A percentile compares a stretch with the other conserved stretches of the same genome.
phyloP scores from a whole-genome alignment of 2,329 filamentous ascomycete genomes.

The Pyrenophora seminiperda region DNA sequence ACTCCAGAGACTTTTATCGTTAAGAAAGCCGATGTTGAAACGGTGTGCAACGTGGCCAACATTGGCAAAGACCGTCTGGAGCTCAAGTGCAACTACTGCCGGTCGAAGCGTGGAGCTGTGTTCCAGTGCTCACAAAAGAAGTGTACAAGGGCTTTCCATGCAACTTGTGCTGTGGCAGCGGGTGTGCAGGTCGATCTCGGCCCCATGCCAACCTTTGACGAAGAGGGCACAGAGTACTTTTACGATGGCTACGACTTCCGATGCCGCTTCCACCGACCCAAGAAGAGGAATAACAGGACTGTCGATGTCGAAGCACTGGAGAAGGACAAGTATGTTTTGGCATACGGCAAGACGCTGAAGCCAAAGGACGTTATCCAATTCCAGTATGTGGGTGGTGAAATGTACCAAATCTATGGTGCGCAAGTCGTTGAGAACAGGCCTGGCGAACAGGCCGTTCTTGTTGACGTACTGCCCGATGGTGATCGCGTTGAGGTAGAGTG shows the following conservation, averaged over 20 bases:
- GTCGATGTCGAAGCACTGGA: slow-evolving; percentile 72
- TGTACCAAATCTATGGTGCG: slow-evolving; percentile 90
- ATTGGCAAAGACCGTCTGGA: slow-evolving; percentile 87
- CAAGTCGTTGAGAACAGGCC: slow-evolving; percentile 81
- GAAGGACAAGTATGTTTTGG: slow-evolving; percentile 68
- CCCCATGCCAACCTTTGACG: slow-evolving; percentile 81
- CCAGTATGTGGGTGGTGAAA: slow-evolving; percentile 74
- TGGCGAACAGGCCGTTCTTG: slow-evolving; percentile 74
- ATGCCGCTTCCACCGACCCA: slow-evolving; percentile 90
- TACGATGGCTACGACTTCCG: slow-evolving; percentile 91
- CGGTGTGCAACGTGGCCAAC: slow-evolving; percentile 76
- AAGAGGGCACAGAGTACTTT: slow-evolving; percentile 90
- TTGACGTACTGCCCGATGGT: slow-evolving; percentile 83
- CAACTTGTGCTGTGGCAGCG: slow-evolving; percentile 89
- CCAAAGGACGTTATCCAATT: slow-evolving; percentile 82
- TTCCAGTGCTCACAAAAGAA: slow-evolving; percentile 97
- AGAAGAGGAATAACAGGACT: slow-evolving; percentile 83
- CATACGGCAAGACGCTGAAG: slow-evolving; percentile 70
- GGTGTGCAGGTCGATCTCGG: slow-evolving; percentile 91
- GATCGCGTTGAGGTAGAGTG: slow-evolving; percentile 79
- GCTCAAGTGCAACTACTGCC: slow-evolving; percentile 92
- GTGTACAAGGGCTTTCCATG: slow-evolving; percentile 90
- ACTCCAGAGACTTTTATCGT: slow-evolving; percentile 91
- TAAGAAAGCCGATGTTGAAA: slow-evolving; percentile 66
- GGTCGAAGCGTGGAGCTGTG: slow-evolving; percentile 91